Conservation (phyloP, 2,329 filamentous ascomycete genomes). For the Epichloe aotearoae region DNA sequence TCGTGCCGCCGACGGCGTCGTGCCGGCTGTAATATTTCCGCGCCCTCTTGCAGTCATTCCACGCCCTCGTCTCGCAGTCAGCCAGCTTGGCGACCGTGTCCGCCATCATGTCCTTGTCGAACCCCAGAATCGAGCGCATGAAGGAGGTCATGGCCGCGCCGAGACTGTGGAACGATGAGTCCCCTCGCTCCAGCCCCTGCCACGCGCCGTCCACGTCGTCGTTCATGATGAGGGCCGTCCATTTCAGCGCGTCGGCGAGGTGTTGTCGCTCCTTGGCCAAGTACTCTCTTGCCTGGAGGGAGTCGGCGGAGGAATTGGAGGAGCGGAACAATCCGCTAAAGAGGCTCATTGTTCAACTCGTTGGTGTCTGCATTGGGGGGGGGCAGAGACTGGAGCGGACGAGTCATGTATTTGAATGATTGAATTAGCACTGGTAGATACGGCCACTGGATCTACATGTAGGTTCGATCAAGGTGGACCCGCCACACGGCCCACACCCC, state of each 20-base stretch:
- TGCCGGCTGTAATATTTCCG: constrained; percentile 38
- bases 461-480: too few species aligned
- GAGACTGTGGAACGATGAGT: constrained; percentile 79
- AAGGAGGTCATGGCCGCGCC: constrained; percentile 73
- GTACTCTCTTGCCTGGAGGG: constrained; percentile 13
- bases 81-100: constrained; percentile 61
- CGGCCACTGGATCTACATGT: too few species aligned
- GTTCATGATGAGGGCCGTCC: constrained; percentile 65
- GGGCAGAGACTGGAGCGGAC: too few species aligned
- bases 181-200: constrained; percentile 52
- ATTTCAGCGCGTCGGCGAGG: constrained; percentile 47
- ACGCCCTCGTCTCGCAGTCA: constrained; percentile 64
- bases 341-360: constrained; percentile 26
- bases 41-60: constrained; percentile 62
- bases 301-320: constrained; percentile 19
- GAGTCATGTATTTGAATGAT: too few species aligned
- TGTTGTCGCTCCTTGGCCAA: constrained; percentile 35
- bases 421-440: too few species aligned
- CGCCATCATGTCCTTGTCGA: constrained; percentile 83
- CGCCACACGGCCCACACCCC: too few species aligned
- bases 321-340: constrained; percentile 39
- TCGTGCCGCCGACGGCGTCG: constrained; percentile 20
- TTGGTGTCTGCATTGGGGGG: too few species aligned
- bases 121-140: constrained; percentile 73
- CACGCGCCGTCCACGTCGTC: constrained; percentile 84